Evolutionary conservation across 2,329 filamentous ascomycete species (phyloP), one percentile per base, ranked within the genome.

Genomic region (Pseudonectria foliicola): DNA sequence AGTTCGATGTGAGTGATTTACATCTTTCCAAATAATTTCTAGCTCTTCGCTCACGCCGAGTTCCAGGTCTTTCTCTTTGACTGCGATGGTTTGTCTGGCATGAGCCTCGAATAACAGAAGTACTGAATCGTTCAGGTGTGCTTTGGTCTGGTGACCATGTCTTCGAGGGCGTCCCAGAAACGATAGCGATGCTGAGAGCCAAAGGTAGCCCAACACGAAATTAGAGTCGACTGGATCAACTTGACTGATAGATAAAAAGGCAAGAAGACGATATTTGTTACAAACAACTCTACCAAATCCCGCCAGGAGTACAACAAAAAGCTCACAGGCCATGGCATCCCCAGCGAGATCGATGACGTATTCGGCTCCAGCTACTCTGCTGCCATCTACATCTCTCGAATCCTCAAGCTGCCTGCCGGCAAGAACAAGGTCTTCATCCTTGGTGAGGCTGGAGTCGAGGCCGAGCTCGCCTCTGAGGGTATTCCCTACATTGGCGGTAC

Each of bases 281-380:
- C 92, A 27, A 98, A 98, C 68, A 98, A 98, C 68, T 95, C 88
- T 55, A 96, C 92, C 38, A 98, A 98, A 61, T 95, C 90, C 10
- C 83, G 92, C 37, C 70, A 75, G 32, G 88, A 95, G 59, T 98
- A 98, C 64, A 82, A 84, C 60, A 87, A 90, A 68, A 98, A 96
- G 57, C 81, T 98, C 40, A 77, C 83, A 30, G 67, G 67, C 35
- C 73, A 95, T 57, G 84, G 83, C 30, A 95, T 98, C 52, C 81
- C 83, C 2, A 80, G 78, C 49, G 71, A 76, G 39, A 77, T 83
- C 28, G 87, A 96, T 56, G 92, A 98, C 66, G 85, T 98, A 48
- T 98, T 98, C 58, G 88, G 86, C 42, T 95, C 90, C 7, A 84
- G 89, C 26, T 98, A 98, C 73, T 94, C 87, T 46, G 81, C 92